phyloP scores from a whole-genome alignment of 345 rosid species.

The Citrus maxima region DNA sequence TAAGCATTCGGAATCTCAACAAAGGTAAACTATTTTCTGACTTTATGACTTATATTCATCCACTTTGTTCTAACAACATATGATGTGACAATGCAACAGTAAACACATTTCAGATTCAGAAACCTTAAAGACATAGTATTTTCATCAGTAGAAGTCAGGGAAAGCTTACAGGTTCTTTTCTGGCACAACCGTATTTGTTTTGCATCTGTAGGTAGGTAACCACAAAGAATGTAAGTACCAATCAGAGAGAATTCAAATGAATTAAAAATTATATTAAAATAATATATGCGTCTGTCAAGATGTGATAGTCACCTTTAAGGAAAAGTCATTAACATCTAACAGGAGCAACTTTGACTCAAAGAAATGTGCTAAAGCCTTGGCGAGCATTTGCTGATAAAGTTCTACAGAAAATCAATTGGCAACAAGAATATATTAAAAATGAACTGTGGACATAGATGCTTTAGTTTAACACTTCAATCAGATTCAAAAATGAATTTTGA shows the following conservation, averaged over 20 bases:
- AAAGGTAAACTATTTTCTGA: not conserved
- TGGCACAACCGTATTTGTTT: slow-evolving; percentile 76
- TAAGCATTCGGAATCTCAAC: not conserved
- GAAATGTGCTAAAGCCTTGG: slow-evolving; percentile 81
- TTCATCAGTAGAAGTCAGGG: slow-evolving; percentile 3
- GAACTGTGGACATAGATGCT: not conserved
- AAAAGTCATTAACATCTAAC: slow-evolving; percentile 74
- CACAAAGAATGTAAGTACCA: slow-evolving; percentile 17
- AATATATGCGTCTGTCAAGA: not conserved
- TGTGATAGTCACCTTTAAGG: slow-evolving; percentile 55
- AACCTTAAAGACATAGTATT: not conserved
- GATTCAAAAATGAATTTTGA: slow-evolving; percentile 1
- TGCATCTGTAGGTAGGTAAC: slow-evolving; percentile 59
- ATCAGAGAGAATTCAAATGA: not conserved
- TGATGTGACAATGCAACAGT: not conserved
- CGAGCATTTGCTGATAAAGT: slow-evolving; percentile 89
- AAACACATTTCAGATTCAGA: not conserved
- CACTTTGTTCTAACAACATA: not conserved
- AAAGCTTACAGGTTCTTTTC: slow-evolving; percentile 64
- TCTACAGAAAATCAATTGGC: slow-evolving; percentile 37
- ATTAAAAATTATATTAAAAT: not conserved
- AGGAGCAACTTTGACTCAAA: slow-evolving; percentile 79
- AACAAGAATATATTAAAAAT: slow-evolving; percentile 14
- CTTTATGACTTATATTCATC: not conserved
- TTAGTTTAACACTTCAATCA: slow-evolving; percentile 1